These are phyloP conservation scores for Lentinula raphanica DNA, from an alignment of 768 basidiomycete species.

Conservation along the genomic window DNA sequence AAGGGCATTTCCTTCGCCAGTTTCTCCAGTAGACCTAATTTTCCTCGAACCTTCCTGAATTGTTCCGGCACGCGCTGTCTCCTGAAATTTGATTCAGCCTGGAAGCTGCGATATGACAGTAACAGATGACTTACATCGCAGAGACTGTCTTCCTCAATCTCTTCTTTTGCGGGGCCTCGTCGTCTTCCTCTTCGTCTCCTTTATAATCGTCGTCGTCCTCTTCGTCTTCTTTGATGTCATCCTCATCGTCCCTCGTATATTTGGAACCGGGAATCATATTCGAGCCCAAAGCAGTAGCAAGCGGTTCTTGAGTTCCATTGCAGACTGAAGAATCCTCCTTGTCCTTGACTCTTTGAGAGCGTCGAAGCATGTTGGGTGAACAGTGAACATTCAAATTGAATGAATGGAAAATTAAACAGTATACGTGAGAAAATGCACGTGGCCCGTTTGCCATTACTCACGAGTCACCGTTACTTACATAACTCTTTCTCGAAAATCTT, in stretches of 20 bases:
- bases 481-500: too few relatives aligned
- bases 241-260: neutral
- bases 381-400: too few relatives aligned
- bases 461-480: too few relatives aligned
- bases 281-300: neutral
- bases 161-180: neutral
- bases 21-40: neutral
- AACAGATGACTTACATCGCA: neutral
- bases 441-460: too few relatives aligned
- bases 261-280: neutral
- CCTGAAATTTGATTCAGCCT: neutral
- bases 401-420: too few relatives aligned
- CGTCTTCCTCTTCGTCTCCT: neutral
- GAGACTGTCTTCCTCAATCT: neutral
- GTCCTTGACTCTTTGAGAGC: neutral
- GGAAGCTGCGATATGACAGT: neutral
- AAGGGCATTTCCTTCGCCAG: slow-evolving; percentile 3
- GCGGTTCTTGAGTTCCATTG: neutral
- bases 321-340: neutral
- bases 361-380: neutral
- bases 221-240: too few relatives aligned
- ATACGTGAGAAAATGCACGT: too few relatives aligned
- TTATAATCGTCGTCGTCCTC: neutral
- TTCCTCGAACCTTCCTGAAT: slow-evolving; percentile 6
- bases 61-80: neutral